A percentile compares a stretch with the other conserved stretches of the same genome.
phyloP scores from a whole-genome alignment of 306 rosid species.

The Fragaria vesca region DNA sequence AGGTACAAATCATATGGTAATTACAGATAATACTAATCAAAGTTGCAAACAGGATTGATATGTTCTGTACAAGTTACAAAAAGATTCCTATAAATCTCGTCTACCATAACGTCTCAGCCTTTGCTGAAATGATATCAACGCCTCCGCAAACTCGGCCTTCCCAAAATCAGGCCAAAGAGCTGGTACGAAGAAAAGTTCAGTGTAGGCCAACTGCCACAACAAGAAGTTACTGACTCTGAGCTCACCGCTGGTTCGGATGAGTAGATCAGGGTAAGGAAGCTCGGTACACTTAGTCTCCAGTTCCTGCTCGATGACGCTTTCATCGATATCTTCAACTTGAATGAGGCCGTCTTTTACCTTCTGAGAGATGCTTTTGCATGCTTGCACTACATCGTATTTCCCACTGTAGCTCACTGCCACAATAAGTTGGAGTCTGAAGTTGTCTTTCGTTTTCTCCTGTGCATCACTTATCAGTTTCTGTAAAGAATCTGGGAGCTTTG shows the following conservation, averaged over 20 bases:
- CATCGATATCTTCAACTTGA: slow-evolving; percentile 51
- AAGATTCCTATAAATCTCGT: slow-evolving; percentile 20
- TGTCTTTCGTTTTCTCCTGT: slow-evolving; percentile 47
- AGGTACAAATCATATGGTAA: background rate
- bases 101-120: slow-evolving; percentile 70
- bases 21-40: too few relatives aligned
- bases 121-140: slow-evolving; percentile 65
- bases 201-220: slow-evolving; percentile 81
- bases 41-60: background rate
- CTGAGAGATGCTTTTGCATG: slow-evolving; percentile 55
- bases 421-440: slow-evolving; percentile 51
- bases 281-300: slow-evolving; percentile 70
- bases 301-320: slow-evolving; percentile 56
- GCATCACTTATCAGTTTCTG: slow-evolving; percentile 31
- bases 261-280: slow-evolving; percentile 69
- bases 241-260: slow-evolving; percentile 81
- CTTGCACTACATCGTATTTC: slow-evolving; percentile 73
- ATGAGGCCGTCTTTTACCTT: slow-evolving; percentile 53
- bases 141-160: slow-evolving; percentile 53
- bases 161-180: slow-evolving; percentile 82
- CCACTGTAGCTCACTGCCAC: slow-evolving; percentile 77
- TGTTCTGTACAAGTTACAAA: background rate
- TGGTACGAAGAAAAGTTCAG: slow-evolving; percentile 55
- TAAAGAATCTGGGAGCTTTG: slow-evolving; percentile 49
- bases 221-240: slow-evolving; percentile 80